These are phyloP conservation scores for Alternaria ethzedia DNA, from an alignment of 2,329 filamentous ascomycete species.

Conservation along the genomic window DNA sequence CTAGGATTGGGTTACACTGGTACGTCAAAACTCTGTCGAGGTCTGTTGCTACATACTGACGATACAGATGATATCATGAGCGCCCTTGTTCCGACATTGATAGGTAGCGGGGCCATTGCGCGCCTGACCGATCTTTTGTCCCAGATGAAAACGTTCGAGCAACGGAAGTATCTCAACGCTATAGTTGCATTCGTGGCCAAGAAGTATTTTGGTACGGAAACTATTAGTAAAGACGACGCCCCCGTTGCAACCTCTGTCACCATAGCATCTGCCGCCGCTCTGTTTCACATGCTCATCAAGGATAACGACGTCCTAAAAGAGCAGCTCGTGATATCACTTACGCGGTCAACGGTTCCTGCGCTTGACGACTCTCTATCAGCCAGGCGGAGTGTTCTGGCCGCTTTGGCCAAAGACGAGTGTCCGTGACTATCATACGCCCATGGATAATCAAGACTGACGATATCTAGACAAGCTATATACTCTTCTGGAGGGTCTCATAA, in stretches of 20 bases:
- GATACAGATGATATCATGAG: constrained; percentile 29
- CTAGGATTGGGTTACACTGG: constrained; percentile 76
- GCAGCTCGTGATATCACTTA: constrained; percentile 42
- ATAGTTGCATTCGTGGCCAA: constrained; percentile 36
- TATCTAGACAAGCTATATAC: constrained; percentile 56
- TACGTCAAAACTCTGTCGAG: constrained; percentile 5
- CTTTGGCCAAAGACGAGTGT: constrained; percentile 51
- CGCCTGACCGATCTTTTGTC: constrained; percentile 48
- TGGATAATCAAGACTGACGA: constrained; percentile 16
- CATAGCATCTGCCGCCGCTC: constrained; percentile 32
- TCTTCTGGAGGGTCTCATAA: constrained; percentile 71
- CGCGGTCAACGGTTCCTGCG: constrained; percentile 46
- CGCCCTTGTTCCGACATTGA: constrained; percentile 22
- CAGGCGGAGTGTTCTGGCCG: constrained; percentile 50
- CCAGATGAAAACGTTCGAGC: constrained; percentile 56
- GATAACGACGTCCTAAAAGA: constrained; percentile 40
- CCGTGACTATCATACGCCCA: constrained; percentile 8
- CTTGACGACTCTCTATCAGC: constrained; percentile 37
- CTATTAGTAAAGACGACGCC: constrained; percentile 17
- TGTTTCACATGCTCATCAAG: constrained; percentile 32
- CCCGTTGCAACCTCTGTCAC: constrained; percentile 19
- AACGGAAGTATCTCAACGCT: constrained; percentile 52
- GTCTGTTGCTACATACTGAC: not conserved
- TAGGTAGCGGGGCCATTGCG: constrained; percentile 16
- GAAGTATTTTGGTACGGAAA: constrained; percentile 20